Evolutionary conservation across 2,329 filamentous ascomycete genomes (phyloP), one percentile per base, ranked within the genome.

Genomic region (Venturia effusa): DNA sequence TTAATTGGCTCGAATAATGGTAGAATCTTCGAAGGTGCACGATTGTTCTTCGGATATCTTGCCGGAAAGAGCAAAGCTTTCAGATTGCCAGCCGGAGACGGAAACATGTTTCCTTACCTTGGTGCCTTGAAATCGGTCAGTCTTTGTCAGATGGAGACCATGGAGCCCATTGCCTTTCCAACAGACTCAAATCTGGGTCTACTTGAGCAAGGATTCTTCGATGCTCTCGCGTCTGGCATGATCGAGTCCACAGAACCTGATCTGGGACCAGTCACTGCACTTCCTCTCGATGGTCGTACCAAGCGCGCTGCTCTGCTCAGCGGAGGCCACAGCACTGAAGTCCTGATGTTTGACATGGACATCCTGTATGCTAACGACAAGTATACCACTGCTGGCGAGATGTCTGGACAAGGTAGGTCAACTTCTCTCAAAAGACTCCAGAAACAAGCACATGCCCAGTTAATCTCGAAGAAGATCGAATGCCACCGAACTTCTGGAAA

Each of bases 1-100:
- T 66, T 74, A 11, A 68, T 75, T 37, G 67, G 68, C 5, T 68
- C 65, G 8, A 67, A 73, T 61, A 45, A 65, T 3, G 43, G 66
- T 30, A 69, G 74, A 17, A 61, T 72, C 6, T 71, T 75, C 27
- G 74, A 76, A 66, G 73, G 71, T 7, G 66, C 72, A 40, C 69
- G 73, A 8, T 67, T 75, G 5, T 67, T 76, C 24, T 71, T 75
- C 62, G 73, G 73, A n/a, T 70, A 74, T 43, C 66, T 75, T 24
- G 65, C 74, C 2, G 73, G 74, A 63, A 74, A 73, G 64, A 72
- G 70, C 30, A 70, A 69, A 43, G 66, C 70, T 27, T 68, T 70
- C 57, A 74, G 71, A 3, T 66, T 69, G 62, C 61, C 68, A 32
- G 67, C 70, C 19, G 63, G 73, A 8, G 66, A 69, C 57, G 73